A percentile compares a stretch with the other conserved stretches of the same genome.
These are phyloP conservation scores for Coemansia erecta DNA, from an alignment of 192 early-diverging fungal species.

Conservation along the genomic window DNA sequence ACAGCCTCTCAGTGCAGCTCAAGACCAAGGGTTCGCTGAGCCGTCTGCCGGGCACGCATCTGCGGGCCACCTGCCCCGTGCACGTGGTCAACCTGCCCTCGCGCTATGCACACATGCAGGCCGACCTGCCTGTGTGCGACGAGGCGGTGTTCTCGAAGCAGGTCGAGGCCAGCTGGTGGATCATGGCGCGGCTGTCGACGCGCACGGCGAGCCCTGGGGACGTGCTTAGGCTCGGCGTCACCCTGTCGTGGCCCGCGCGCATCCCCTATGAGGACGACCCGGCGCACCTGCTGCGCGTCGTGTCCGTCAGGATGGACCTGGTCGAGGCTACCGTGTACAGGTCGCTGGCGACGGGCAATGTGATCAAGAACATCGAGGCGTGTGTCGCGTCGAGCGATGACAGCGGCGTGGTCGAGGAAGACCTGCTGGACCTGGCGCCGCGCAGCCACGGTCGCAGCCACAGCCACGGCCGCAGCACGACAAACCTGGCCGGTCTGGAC, in stretches of 20 bases:
- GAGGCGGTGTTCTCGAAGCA: constrained; percentile 39
- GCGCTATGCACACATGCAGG: constrained; percentile 15
- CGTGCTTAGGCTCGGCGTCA: constrained; percentile 13
- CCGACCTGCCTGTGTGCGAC: constrained; percentile 22
- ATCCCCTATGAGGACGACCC: constrained; percentile 15
- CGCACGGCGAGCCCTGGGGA: constrained; percentile 30
- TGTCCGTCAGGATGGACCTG: constrained; percentile 27
- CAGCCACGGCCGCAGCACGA: too few relatives aligned
- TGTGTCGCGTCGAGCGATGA: constrained; percentile 14
- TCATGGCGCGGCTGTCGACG: constrained; percentile 22
- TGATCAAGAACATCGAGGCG: constrained; percentile 13
- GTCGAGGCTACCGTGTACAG: constrained; percentile 27
- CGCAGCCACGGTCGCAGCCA: too few relatives aligned
- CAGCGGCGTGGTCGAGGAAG: too few relatives aligned
- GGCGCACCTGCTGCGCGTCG: constrained; percentile 8
- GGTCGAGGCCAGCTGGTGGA: constrained; percentile 36
- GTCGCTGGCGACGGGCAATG: constrained; percentile 21
- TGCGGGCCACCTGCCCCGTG: constrained; percentile 14
- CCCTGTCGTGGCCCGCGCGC: constrained; percentile 24
- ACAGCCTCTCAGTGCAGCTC: constrained; percentile 17
- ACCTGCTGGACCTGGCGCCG: too few relatives aligned
- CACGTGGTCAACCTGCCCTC: constrained; percentile 37
- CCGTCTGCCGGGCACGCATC: not conserved
- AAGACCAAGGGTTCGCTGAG: constrained; percentile 14
- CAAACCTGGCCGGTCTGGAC: too few relatives aligned